These are phyloP conservation scores for Nemania sp. DNA, from an alignment of 2,329 filamentous ascomycete species.

Conservation along the genomic window DNA sequence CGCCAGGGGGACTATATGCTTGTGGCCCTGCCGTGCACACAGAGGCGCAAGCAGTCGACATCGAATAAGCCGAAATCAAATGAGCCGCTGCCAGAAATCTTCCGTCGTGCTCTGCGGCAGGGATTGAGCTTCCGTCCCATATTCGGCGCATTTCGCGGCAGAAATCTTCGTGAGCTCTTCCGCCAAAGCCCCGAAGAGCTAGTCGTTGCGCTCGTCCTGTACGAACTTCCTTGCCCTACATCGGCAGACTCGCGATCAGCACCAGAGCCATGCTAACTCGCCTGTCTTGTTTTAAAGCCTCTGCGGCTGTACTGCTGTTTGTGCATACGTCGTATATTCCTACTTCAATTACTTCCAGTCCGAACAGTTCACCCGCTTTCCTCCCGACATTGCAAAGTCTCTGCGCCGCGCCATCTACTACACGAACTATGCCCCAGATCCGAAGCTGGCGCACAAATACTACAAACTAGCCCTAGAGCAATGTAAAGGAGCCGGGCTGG, in stretches of 20 bases:
- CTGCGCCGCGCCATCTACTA: slow-evolving; percentile 86
- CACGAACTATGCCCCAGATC: slow-evolving; percentile 74
- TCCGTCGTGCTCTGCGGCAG: slow-evolving; percentile 39
- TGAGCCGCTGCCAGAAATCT: slow-evolving; percentile 27
- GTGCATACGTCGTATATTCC: slow-evolving; percentile 45
- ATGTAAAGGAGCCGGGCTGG: slow-evolving; percentile 74
- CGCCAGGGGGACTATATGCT: slow-evolving; percentile 14
- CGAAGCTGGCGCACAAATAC: slow-evolving; percentile 76
- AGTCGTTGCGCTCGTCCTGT: slow-evolving; percentile 48
- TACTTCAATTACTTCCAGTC: slow-evolving; percentile 62
- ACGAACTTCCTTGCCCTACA: slow-evolving; percentile 25
- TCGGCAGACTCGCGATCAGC: not conserved
- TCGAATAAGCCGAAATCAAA: slow-evolving; percentile 18
- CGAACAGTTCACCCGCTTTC: slow-evolving; percentile 60
- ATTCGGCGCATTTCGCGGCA: slow-evolving; percentile 43
- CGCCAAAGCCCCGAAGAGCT: slow-evolving; percentile 50
- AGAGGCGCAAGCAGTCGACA: slow-evolving; percentile 34
- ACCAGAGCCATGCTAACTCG: slow-evolving; percentile 29
- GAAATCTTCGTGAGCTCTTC: slow-evolving; percentile 44
- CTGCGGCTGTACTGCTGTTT: slow-evolving; percentile 37
- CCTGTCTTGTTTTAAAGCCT: slow-evolving; percentile 39
- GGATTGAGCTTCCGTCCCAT: slow-evolving; percentile 42
- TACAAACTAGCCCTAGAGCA: slow-evolving; percentile 79
- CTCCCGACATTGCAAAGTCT: slow-evolving; percentile 72
- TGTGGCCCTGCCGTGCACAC: slow-evolving; percentile 26